Evolutionary conservation across 1,284 basidiomycete species (phyloP).

Genomic region (Malassezia japonica): DNA sequence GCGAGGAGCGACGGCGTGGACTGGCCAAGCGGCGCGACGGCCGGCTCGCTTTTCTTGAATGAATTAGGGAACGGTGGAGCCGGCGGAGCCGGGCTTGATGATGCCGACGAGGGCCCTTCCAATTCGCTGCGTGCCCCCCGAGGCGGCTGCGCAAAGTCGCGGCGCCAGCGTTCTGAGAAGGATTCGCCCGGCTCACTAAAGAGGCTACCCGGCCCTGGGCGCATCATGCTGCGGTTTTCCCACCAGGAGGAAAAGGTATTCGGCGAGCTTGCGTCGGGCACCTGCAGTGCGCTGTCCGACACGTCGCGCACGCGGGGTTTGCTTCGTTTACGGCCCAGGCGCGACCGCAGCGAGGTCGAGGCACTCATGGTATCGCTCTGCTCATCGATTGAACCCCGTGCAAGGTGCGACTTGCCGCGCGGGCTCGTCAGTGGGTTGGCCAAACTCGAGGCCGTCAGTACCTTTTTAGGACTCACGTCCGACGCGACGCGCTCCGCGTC

Average conservation of each 20-base stretch:
- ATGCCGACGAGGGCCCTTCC: neutral
- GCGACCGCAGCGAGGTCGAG: neutral
- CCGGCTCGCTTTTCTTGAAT: neutral
- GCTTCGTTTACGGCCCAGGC: neutral
- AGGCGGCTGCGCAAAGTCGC: neutral
- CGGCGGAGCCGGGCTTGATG: neutral
- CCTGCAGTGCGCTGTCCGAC: neutral
- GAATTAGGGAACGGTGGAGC: too few relatives aligned
- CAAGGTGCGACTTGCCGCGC: neutral
- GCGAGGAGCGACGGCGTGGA: neutral
- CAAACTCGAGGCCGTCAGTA: neutral
- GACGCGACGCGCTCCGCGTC: neutral
- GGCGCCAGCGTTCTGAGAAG: conserved; percentile 9
- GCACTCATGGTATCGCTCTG: neutral
- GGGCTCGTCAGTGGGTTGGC: neutral
- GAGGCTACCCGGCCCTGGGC: neutral
- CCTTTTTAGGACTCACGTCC: neutral
- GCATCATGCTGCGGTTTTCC: conserved; percentile 6
- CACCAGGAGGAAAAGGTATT: conserved; percentile 15
- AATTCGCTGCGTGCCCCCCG: conserved; percentile 7
- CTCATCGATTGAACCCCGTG: neutral
- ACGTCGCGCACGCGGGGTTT: neutral
- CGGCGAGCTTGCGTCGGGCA: conserved; percentile 7
- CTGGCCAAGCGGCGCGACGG: neutral
- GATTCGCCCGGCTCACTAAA: neutral